Evolutionary conservation across 345 rosid genomes (phyloP).

Genomic region (Passiflora organensis): DNA sequence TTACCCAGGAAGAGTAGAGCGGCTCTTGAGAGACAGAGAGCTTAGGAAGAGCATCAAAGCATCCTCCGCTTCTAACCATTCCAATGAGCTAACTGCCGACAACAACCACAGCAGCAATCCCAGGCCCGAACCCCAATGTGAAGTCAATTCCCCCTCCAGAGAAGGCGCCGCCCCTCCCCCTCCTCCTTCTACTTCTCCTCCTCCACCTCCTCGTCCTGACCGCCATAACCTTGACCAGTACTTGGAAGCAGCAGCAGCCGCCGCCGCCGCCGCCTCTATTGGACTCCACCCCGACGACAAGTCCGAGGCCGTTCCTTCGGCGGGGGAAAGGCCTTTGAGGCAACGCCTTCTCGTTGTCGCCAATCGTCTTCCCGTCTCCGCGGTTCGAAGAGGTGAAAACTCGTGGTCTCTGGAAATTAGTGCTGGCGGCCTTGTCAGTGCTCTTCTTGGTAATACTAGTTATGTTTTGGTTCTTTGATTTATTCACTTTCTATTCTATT

Average conservation of each 20-base stretch:
- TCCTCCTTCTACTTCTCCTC: too few relatives aligned
- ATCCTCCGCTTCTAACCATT: conserved; percentile 37
- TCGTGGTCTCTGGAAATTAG: conserved; percentile 95
- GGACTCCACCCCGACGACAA: conserved; percentile 36
- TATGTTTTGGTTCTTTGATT: conserved; percentile 3
- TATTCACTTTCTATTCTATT: background rate
- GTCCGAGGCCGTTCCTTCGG: too few relatives aligned
- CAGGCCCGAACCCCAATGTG: too few relatives aligned
- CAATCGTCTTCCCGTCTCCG: conserved; percentile 95
- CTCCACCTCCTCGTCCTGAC: too few relatives aligned
- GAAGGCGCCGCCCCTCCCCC: conserved; percentile 1
- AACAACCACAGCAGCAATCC: background rate
- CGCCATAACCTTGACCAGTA: conserved; percentile 36
- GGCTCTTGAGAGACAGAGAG: conserved; percentile 77
- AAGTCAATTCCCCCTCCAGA: background rate
- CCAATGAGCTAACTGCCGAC: background rate
- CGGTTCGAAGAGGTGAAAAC: conserved; percentile 89
- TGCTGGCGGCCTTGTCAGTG: conserved; percentile 94
- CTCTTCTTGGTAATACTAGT: conserved; percentile 68
- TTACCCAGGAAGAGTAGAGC: conserved; percentile 53
- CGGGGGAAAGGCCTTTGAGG: conserved; percentile 45
- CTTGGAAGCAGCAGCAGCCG: conserved; percentile 56
- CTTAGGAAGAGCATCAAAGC: conserved; percentile 49
- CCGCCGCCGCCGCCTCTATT: conserved; percentile 49
- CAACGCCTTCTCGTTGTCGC: conserved; percentile 95